Conservation (phyloP, 2,329 filamentous ascomycete species). For the Talaromyces funiculosus region DNA sequence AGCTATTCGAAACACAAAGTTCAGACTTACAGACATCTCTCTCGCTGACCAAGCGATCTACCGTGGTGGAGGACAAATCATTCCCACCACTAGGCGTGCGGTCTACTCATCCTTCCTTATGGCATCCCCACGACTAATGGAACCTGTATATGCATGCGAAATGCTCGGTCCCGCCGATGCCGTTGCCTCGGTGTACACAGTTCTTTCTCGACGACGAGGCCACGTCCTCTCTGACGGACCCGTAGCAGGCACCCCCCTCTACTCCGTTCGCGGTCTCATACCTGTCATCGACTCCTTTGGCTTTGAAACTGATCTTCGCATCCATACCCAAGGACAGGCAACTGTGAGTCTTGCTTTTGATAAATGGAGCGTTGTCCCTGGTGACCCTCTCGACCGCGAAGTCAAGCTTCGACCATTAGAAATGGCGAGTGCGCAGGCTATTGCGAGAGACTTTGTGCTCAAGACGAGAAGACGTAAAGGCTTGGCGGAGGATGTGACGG, state of each 20-base stretch:
- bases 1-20: conserved; percentile 97
- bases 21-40: conserved; percentile 86
- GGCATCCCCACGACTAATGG: conserved; percentile 94
- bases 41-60: conserved; percentile 88
- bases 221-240: conserved; percentile 93
- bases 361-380: conserved; percentile 90
- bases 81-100: conserved; percentile 84
- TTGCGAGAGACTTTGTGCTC: conserved; percentile 89
- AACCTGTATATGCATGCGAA: conserved; percentile 85
- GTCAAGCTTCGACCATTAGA: conserved; percentile 78
- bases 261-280: conserved; percentile 82
- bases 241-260: conserved; percentile 88
- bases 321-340: conserved; percentile 89
- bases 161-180: conserved; percentile 91
- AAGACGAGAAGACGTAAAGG: conserved; percentile 94
- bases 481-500: conserved; percentile 87
- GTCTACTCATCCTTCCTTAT: conserved; percentile 97
- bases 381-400: conserved; percentile 86
- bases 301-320: conserved; percentile 94
- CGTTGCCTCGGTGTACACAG: conserved; percentile 83
- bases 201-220: conserved; percentile 78
- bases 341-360: conserved; percentile 91
- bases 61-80: conserved; percentile 92
- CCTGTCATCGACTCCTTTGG: conserved; percentile 97
- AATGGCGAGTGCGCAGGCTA: conserved; percentile 79